Conservation (phyloP, 106 monocot genomes). For the Phalaenopsis aphrodite region DNA sequence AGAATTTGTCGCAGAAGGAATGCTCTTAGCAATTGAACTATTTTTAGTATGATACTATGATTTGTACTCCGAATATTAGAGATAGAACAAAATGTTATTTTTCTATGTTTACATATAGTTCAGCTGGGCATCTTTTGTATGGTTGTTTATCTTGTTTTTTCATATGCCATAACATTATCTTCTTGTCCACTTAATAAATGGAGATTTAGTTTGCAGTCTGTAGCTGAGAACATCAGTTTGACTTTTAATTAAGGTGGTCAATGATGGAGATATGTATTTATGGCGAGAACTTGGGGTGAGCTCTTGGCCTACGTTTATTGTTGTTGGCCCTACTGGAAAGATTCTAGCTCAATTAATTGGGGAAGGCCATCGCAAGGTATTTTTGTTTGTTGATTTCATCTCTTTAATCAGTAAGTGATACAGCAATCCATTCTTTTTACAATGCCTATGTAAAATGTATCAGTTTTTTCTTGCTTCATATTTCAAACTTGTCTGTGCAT, state of each 20-base stretch:
- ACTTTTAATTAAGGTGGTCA: slow-evolving; percentile 56
- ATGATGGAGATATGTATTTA: slow-evolving; percentile 89
- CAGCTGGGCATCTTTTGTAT: background rate
- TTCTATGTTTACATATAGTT: background rate
- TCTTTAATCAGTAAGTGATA: background rate
- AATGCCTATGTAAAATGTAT: background rate
- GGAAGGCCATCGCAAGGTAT: slow-evolving; percentile 89
- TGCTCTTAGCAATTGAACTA: background rate
- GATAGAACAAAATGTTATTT: background rate
- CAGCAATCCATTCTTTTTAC: slow-evolving; percentile 1
- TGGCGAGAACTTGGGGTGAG: slow-evolving; percentile 92
- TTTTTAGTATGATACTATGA: background rate
- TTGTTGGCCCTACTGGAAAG: slow-evolving; percentile 83
- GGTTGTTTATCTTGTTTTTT: background rate
- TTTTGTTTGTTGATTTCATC: background rate
- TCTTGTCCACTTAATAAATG: background rate
- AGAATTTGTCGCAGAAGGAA: background rate
- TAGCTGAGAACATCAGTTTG: background rate
- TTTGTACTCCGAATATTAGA: background rate
- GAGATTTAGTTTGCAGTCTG: background rate
- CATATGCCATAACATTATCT: background rate
- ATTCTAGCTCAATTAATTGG: slow-evolving; percentile 82
- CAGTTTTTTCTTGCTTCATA: background rate
- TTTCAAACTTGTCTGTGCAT: background rate
- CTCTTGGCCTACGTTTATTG: slow-evolving; percentile 97